Conservation (phyloP, 2,329 filamentous ascomycete species). For the Cucurbitaria berberidis region DNA sequence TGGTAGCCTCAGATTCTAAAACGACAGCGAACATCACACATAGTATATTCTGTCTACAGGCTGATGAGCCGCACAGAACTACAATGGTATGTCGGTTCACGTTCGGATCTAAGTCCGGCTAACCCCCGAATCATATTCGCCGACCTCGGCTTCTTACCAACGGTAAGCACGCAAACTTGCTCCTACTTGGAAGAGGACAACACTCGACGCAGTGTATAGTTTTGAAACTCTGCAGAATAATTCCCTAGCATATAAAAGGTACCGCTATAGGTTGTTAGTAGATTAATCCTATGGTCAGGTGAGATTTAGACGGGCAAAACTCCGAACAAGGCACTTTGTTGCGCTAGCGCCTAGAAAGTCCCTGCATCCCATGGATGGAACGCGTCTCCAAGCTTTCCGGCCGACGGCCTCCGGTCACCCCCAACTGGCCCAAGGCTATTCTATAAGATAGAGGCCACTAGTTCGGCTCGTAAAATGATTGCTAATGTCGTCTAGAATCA, state of each 20-base stretch:
- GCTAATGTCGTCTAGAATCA: slow-evolving; percentile 19
- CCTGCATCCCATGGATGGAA: no score
- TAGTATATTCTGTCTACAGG: neutral
- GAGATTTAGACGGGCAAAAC: neutral
- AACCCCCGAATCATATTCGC: neutral
- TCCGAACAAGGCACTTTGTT: no score
- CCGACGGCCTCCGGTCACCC: no score
- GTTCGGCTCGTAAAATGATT: no score
- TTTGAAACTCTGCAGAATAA: neutral
- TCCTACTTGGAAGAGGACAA: no score
- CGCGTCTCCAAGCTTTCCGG: no score
- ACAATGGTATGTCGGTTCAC: no score
- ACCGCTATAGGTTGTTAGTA: neutral
- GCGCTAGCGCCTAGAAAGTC: neutral
- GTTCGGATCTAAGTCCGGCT: neutral
- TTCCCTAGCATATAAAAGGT: neutral
- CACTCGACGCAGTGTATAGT: no score
- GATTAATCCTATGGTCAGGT: neutral
- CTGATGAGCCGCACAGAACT: no score
- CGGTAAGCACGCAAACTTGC: no score
- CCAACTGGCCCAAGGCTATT: no score
- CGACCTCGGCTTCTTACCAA: neutral
- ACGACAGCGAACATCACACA: neutral
- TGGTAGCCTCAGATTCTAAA: neutral
- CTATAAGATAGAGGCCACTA: no score